Evolutionary conservation across 116 monocot species (phyloP).

Genomic region (Zostera marina): DNA sequence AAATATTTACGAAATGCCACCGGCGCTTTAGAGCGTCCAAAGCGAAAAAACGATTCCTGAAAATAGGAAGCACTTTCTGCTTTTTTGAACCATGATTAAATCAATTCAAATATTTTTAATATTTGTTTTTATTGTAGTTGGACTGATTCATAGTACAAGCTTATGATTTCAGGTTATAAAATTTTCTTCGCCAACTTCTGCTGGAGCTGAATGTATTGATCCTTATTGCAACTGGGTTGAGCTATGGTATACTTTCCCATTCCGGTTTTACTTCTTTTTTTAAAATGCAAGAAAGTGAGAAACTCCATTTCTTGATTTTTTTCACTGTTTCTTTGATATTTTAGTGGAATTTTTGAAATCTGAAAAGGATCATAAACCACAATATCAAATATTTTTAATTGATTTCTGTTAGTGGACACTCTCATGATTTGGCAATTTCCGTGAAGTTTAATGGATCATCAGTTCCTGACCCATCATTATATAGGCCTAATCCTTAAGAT

Average conservation of each 20-base stretch:
- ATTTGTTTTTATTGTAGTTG: too few species aligned
- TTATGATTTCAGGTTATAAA: conserved; percentile 45
- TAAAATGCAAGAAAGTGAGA: not conserved
- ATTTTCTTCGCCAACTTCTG: conserved; percentile 77
- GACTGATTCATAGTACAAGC: not conserved
- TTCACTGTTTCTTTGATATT: not conserved
- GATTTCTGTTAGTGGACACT: too few species aligned
- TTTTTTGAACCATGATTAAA: too few species aligned
- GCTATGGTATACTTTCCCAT: conserved; percentile 45
- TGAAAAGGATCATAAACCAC: not conserved
- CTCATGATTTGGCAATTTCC: too few species aligned
- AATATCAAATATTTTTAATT: not conserved
- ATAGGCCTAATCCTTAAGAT: too few species aligned
- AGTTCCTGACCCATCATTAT: too few species aligned
- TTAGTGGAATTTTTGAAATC: not conserved
- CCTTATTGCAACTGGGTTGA: conserved; percentile 72
- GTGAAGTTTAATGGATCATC: too few species aligned
- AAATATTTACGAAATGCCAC: too few species aligned
- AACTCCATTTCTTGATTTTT: not conserved
- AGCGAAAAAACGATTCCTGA: too few species aligned
- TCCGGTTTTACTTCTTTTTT: not conserved
- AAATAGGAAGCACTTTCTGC: too few species aligned
- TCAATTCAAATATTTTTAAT: too few species aligned
- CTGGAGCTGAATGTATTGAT: conserved; percentile 93
- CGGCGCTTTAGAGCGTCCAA: too few species aligned